Evolutionary conservation across 2,329 filamentous ascomycete genomes (phyloP), one percentile per base, ranked within the genome.

Genomic region (Penicillium olsonii): DNA sequence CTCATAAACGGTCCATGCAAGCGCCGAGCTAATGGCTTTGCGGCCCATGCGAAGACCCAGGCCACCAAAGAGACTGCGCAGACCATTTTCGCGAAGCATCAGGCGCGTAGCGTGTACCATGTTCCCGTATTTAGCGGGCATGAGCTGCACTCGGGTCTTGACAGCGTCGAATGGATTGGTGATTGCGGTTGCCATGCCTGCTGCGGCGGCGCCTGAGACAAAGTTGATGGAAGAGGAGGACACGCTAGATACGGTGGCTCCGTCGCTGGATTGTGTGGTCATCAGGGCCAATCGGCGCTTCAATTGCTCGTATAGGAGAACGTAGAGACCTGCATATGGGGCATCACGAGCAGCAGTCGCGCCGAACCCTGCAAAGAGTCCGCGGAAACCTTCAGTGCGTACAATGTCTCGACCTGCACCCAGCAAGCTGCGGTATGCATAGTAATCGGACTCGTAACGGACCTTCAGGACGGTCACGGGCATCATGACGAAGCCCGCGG

Each of bases 161-260:
- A 97, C 85, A 1, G 91, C 91, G 71, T 99, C 94, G 64, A 97
- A 97, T 0, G 94, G 94, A 69, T 99, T 99, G 8, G 94, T 96
- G 31, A 97, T 79, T 4, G 87, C 86, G 1, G 92, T 96, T 47
- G 91, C 95, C 24, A 88, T 75, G 1, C 86, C 87, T 0, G 90
- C 92, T 3, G 92, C 91, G 4, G 92, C 65, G 3, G 90, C 84
- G 11, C 89, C 92, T 0, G 90, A 92, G 12, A 82, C 76, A 64
- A 96, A 96, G 69, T 99, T 96, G 62, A 96, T 88, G 1, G 82
- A 82, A 2, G 68, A 66, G 12, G 65, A 72, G 5, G 61, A 70
- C 14, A 57, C 52, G 22, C 47, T 31, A 17, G 49, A 57, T 34
- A 49, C 54, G 38, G 53, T 56, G 38, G 56, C 50, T 47, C 59